A percentile compares a stretch with the other conserved stretches of the same genome.
Conservation (phyloP, 2,329 filamentous ascomycete species). For the Botrytis elliptica region DNA sequence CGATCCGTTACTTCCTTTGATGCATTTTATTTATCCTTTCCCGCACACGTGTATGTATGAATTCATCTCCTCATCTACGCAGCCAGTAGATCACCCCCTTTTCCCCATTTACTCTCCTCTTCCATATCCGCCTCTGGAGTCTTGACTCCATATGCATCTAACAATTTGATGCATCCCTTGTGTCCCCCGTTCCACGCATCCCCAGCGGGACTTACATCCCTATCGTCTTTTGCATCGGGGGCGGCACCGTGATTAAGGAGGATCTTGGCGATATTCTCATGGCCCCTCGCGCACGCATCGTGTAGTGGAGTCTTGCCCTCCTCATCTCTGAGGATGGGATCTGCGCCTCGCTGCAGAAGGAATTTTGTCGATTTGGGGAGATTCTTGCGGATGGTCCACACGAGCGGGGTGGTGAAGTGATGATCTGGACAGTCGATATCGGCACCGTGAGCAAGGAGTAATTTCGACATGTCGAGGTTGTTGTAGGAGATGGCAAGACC, state of each 20-base stretch:
- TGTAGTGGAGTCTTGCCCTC: conserved; percentile 19
- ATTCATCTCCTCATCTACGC: background rate
- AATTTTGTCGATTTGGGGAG: conserved; percentile 16
- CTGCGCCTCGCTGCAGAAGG: conserved; percentile 26
- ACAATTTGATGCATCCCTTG: background rate
- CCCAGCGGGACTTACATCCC: background rate
- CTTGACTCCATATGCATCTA: conserved; percentile 11
- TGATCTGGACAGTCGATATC: conserved; percentile 21
- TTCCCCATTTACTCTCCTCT: conserved; percentile 1
- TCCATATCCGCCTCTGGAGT: background rate
- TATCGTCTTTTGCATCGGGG: conserved; percentile 16
- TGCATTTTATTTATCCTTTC: background rate
- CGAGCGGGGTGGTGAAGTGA: conserved; percentile 15
- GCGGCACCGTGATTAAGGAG: conserved; percentile 9
- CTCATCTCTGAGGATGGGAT: conserved; percentile 15
- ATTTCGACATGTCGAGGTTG: conserved; percentile 19
- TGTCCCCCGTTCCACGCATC: conserved; percentile 14
- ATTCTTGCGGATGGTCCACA: conserved; percentile 19
- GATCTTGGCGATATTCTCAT: conserved; percentile 15
- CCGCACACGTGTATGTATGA: background rate
- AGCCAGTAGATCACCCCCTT: background rate
- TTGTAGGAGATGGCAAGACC: conserved; percentile 21
- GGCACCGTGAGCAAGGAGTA: conserved; percentile 11
- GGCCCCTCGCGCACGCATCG: conserved; percentile 16
- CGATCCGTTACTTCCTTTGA: background rate